Conservation (phyloP, 2,329 filamentous ascomycete species). For the Cadophora sp. region DNA sequence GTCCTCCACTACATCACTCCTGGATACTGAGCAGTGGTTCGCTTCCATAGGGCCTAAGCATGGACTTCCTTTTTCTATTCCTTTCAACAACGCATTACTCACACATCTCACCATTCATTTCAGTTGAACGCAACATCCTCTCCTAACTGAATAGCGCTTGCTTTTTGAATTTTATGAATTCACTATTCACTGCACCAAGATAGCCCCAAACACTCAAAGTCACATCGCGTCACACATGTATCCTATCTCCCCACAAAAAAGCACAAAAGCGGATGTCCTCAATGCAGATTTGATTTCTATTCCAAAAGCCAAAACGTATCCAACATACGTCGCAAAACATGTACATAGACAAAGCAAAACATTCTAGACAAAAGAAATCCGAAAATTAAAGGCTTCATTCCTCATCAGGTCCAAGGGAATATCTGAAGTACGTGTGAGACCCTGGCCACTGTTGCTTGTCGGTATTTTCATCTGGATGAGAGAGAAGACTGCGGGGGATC, state of each 20-base stretch:
- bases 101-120: neutral
- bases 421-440: too few species aligned
- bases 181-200: neutral
- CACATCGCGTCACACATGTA: neutral
- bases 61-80: neutral
- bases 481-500: neutral
- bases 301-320: neutral
- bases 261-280: too few species aligned
- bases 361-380: neutral
- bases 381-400: neutral
- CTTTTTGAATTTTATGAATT: neutral
- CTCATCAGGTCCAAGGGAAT: neutral
- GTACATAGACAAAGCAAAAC: neutral
- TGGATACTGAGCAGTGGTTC: too few species aligned
- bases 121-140: neutral
- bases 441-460: too few species aligned
- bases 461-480: too few species aligned
- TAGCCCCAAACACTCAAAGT: neutral
- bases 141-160: neutral
- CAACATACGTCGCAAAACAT: conserved; percentile 3
- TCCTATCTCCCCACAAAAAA: neutral
- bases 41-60: neutral
- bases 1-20: too few species aligned
- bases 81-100: neutral
- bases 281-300: neutral